These are phyloP conservation scores for Aechmea fasciata DNA, from an alignment of 176 grass and related monocot genomes.

Conservation along the genomic window DNA sequence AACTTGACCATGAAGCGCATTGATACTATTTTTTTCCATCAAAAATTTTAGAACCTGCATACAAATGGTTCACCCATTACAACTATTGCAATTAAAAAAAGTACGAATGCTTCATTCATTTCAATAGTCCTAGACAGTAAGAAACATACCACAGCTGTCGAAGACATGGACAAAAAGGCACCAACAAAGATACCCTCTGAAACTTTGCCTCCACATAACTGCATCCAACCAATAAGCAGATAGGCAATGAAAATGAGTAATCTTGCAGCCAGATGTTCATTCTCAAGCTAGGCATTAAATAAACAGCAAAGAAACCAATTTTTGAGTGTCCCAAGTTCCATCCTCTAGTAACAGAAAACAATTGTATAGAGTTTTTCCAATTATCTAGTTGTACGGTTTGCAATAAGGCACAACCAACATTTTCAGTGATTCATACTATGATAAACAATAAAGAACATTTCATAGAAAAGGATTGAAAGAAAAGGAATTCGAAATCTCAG, in stretches of 20 bases:
- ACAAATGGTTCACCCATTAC: slow-evolving; percentile 3
- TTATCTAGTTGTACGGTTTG: too few species aligned
- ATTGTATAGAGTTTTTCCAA: too few species aligned
- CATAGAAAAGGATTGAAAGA: neutral
- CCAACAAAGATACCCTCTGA: slow-evolving; percentile 96
- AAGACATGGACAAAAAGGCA: slow-evolving; percentile 97
- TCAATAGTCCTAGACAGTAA: neutral
- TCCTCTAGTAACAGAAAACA: too few species aligned
- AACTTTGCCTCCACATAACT: slow-evolving; percentile 92
- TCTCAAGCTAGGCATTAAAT: too few species aligned
- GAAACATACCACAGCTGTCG: slow-evolving; percentile 71
- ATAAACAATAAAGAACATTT: neutral
- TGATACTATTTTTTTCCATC: slow-evolving; percentile 97
- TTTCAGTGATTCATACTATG: too few species aligned
- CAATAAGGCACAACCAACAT: too few species aligned
- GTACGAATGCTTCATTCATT: neutral
- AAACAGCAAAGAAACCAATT: too few species aligned
- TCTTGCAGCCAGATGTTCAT: too few species aligned
- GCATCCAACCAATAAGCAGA: slow-evolving; percentile 9
- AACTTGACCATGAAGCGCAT: slow-evolving; percentile 93
- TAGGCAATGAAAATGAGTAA: too few species aligned
- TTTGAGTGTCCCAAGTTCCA: too few species aligned
- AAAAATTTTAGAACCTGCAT: slow-evolving; percentile 91
- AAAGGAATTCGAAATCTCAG: neutral
- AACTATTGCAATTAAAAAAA: slow-evolving; percentile 8